Conservation (phyloP, 2,329 filamentous ascomycete species). For the Colletotrichum liaoningense region DNA sequence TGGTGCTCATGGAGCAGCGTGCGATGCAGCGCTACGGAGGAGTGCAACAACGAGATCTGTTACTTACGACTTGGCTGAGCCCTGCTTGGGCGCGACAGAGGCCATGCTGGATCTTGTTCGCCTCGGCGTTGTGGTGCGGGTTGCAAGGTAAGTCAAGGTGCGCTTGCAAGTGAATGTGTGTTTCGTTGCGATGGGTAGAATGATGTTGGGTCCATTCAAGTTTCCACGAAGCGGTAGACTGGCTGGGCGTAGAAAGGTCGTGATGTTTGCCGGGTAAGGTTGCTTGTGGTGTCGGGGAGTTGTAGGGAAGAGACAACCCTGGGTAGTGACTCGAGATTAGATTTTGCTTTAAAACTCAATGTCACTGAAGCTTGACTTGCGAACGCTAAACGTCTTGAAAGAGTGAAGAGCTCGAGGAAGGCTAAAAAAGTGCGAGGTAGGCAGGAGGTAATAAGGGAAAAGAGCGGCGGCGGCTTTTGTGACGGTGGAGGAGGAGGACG, state of each 20-base stretch:
- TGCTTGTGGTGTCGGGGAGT: background rate
- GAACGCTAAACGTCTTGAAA: background rate
- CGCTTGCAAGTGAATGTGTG: background rate
- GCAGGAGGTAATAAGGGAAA: no score
- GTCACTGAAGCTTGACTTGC: background rate
- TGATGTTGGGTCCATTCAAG: background rate
- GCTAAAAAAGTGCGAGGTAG: background rate
- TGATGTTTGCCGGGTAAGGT: background rate
- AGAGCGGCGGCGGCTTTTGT: no score
- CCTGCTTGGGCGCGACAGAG: background rate
- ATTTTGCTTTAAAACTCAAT: background rate
- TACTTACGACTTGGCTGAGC: background rate
- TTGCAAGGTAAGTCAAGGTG: background rate
- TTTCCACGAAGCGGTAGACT: background rate
- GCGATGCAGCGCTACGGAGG: no score
- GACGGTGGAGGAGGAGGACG: no score
- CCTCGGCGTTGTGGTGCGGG: background rate
- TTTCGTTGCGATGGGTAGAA: fast-evolving
- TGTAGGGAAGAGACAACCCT: no score
- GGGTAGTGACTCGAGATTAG: no score
- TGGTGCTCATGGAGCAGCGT: no score
- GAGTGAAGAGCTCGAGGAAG: background rate
- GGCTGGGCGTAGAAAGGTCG: background rate
- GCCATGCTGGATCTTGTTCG: background rate
- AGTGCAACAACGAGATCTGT: fast-evolving